These are phyloP conservation scores for Paraphaeosphaeria sporulosa DNA, from an alignment of 2,329 filamentous ascomycete species.

Conservation along the genomic window DNA sequence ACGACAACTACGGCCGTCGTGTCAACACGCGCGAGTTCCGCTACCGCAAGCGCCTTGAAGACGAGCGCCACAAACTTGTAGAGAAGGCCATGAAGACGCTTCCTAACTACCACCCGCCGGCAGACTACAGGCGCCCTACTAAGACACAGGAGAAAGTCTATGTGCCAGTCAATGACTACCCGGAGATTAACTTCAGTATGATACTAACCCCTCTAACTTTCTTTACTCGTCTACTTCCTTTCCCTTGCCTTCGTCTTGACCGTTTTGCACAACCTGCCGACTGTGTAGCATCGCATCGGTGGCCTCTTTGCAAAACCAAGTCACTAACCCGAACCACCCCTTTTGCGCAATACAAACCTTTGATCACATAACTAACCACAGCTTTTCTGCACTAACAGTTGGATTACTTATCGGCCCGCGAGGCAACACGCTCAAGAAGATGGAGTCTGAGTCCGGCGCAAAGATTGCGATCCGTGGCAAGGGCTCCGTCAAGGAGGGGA, in stretches of 20 bases:
- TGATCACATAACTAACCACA: slow-evolving; percentile 82
- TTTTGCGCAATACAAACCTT: slow-evolving; percentile 39
- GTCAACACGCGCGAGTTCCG: slow-evolving; percentile 99
- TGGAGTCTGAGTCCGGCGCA: slow-evolving; percentile 95
- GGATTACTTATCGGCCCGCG: slow-evolving; percentile 99
- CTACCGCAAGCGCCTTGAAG: slow-evolving; percentile 96
- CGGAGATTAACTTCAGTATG: slow-evolving; percentile 99
- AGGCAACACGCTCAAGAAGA: slow-evolving; percentile 99
- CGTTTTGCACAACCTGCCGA: slow-evolving; percentile 48
- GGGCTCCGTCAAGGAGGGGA: slow-evolving; percentile 99
- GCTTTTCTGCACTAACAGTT: slow-evolving; percentile 85
- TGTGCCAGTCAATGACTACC: slow-evolving; percentile 99
- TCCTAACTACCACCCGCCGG: slow-evolving; percentile 97
- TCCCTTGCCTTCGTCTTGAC: slow-evolving; percentile 54
- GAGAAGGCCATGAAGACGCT: slow-evolving; percentile 99
- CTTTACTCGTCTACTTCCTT: slow-evolving; percentile 52
- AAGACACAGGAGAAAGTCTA: slow-evolving; percentile 99
- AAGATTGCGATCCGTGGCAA: slow-evolving; percentile 99
- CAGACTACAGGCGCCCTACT: slow-evolving; percentile 97
- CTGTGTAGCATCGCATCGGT: slow-evolving; percentile 37
- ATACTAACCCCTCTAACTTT: slow-evolving; percentile 90
- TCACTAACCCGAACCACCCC: slow-evolving; percentile 49
- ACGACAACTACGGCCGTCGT: slow-evolving; percentile 99
- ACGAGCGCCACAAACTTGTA: slow-evolving; percentile 97
- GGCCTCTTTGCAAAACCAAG: slow-evolving; percentile 48